Evolutionary conservation across 1,284 basidiomycete genomes (phyloP), one percentile per base, ranked within the genome.

Genomic region (Laetiporus sulphureus): DNA sequence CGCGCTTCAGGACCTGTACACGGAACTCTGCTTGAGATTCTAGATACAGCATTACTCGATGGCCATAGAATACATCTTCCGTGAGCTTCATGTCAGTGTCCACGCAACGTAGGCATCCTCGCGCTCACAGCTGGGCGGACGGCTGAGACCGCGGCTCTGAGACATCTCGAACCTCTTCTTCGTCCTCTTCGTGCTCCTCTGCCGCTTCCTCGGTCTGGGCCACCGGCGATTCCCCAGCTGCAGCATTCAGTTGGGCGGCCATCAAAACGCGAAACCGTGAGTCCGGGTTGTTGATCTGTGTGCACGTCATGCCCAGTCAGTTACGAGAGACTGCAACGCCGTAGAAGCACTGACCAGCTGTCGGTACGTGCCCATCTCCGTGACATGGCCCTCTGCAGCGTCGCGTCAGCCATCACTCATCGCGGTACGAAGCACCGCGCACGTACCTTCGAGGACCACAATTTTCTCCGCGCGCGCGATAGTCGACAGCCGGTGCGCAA

Each of bases 401-500:
- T 21, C 22, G 18, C 24, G 33, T 24, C 22, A 44, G 29, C 11
- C 24, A 18, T 30, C 22, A 41, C 11, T 15, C 25, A 18, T 27
- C 10, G 15, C 33, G 15, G 11, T 27, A 24, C 15, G 27, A 2
- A 13, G 19, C 15, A 22, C 5, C 15, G 18, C 4, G 20, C 18
- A 52, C 64, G 27, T 33, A 82, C 81, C 81, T 66, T 95, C 91
- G 21, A 96, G 71, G 13, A 94, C 90, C 6, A 91, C 83, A 37
- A 94, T 88, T 23, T 84, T 71, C 57, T 92, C 89, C 1, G 87
- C 90, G 43, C 84, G 72, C 15, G 84, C 90, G 47, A 91, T 91
- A 8, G 86, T 91, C 16, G 83, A 88, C 36, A 91, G 59, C 42
- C 92, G 72, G 63, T 95, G 92, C 0, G 92, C 92, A 19, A 93